These are phyloP conservation scores for Crucihimalaya himalaica DNA, from an alignment of 345 rosid species.

Conservation along the genomic window DNA sequence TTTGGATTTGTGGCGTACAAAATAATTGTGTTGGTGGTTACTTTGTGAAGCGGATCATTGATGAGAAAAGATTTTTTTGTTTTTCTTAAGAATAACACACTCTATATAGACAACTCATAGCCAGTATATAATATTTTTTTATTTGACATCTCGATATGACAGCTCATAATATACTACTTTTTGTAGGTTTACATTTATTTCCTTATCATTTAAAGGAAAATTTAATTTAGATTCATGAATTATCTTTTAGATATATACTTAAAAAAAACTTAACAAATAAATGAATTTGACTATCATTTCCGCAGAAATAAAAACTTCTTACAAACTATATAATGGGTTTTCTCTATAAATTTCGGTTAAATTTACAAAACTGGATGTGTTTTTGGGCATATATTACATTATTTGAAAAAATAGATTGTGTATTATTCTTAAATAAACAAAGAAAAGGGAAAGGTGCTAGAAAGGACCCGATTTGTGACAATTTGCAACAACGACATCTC, in stretches of 20 bases:
- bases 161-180: neutral
- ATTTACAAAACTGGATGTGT: neutral
- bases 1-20: constrained; percentile 33
- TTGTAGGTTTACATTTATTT: constrained; percentile 10
- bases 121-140: neutral
- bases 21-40: constrained; percentile 39
- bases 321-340: neutral
- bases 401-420: too few species aligned
- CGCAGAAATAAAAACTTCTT: neutral
- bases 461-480: constrained; percentile 21
- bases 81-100: neutral
- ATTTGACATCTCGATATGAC: too few species aligned
- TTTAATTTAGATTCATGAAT: neutral
- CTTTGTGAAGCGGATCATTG: constrained; percentile 25
- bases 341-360: neutral
- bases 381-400: neutral
- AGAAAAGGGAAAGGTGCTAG: constrained; percentile 27
- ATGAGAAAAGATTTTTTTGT: constrained; percentile 12
- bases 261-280: neutral
- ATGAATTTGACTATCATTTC: neutral
- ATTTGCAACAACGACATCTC: constrained; percentile 19
- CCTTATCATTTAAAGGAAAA: neutral
- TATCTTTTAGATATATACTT: neutral
- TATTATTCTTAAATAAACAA: neutral
- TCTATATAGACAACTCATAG: constrained; percentile 19